Evolutionary conservation across 305 asterid species (phyloP), one percentile per base, ranked within the genome.

Genomic region (Ajuga reptans): DNA sequence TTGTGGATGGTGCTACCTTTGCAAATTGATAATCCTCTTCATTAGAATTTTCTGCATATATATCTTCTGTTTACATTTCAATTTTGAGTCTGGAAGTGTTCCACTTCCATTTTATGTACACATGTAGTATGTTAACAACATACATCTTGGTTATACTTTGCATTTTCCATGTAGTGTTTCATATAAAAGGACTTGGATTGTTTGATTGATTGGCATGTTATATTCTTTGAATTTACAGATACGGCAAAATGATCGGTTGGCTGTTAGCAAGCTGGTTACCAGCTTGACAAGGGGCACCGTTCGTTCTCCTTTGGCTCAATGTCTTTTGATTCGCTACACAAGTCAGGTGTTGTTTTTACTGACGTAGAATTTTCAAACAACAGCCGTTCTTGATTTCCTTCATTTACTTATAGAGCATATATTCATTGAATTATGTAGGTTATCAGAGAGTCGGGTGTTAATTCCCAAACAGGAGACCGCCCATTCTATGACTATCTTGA

Each of bases 281-380:
- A 89, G 94, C 78, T 84, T 91, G 86, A 91, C 98, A 9, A 91
- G 84, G 78, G 98, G 98, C 52, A 73, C 90, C 45, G 94, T 89
- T 67, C 92, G 98, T 59, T 87, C 98, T 55, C 96, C 96, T 64
- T 71, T 91, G 80, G 98, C 98, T 72, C 98, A 91, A 69, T 91
- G 96, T 81, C 95, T 91, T 73, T 79, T 91, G 82, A 91, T 91
- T 77, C 96, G 96, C 72, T 91, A 91, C 79, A 79, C 96, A 53
- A 89, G 94, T 78, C 96, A 91, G 92, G 98, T 88, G 66, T 24
- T 72, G 33, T 61, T 64, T 78, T 49, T 73, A 66, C 57, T 70
- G 68, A 45, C 67, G 24, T 69, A 51, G 55, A 53, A 24, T 68
- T 63, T 55, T 50, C 15, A 75, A 74, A 12, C 56, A 64, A 41